Evolutionary conservation across 1,139 yeast genomes (phyloP), one percentile per base, ranked within the genome.

Genomic region (Scheffersomyces stambukii): DNA sequence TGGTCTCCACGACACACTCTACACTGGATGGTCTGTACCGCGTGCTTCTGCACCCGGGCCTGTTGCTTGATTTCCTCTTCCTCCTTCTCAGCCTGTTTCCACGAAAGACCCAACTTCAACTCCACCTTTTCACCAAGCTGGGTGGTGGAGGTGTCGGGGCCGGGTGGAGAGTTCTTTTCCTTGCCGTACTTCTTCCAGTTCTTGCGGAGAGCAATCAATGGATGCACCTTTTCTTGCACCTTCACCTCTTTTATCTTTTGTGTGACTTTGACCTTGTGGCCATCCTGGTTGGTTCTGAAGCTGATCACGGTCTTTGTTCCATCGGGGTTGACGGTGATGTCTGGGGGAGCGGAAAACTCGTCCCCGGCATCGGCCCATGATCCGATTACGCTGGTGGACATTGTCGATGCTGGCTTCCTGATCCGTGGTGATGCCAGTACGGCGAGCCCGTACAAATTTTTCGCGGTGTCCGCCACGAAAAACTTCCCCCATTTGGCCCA

Each of bases 1-100:
- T 91, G 99, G 45, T 79, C 83, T 52, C 96, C 96, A 42, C 82
- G 81, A 81, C 99, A 91, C 36, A 75, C 68, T 75, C 97, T 84
- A 77, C 98, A 91, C 50, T 64, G 68, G 49, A 81, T 63, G 42
- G 74, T 57, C 43, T 67, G 70, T 34, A 60, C 60, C 29, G 70
- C 59, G 27, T 65, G 68, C 44, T 63, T 61, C 43, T 68, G 69
- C 37, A 75, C 67, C 44, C 52, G 56, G 48, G 64, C 74, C 49
- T 70, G 73, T 37, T 70, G 72, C 57, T 77, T 74, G 50, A 71
- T 70, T 54, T 73, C 77, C 55, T 76, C 81, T 53, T 64, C 69
- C 46, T 62, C 57, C 54, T 63, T 64, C 42, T 64, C 85, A 40
- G 71, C 64, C 48, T 79, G 83, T 57, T 77, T 80, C 83, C 89